Evolutionary conservation across 805 yeast genomes (phyloP).

Genomic region (Lipomyces kockii): DNA sequence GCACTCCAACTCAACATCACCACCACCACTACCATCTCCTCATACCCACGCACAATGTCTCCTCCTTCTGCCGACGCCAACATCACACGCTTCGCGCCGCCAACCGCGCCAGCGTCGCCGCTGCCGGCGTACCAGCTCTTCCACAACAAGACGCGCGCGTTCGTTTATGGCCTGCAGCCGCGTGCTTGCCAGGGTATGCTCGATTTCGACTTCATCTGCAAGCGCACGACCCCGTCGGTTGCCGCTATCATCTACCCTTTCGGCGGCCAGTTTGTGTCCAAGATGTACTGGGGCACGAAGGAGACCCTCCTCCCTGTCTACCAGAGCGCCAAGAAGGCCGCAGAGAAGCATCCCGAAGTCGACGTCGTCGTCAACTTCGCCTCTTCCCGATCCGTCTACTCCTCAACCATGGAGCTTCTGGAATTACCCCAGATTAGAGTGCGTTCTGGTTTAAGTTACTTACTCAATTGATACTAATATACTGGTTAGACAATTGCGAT

Average conservation of each 20-base stretch:
- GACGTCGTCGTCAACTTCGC: slow-evolving; percentile 56
- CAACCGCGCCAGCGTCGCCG: slow-evolving; percentile 42
- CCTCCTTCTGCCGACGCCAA: slow-evolving; percentile 34
- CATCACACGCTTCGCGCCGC: slow-evolving; percentile 43
- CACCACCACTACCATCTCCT: background rate
- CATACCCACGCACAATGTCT: background rate
- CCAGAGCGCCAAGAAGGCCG: slow-evolving; percentile 51
- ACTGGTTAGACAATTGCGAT: slow-evolving; percentile 50
- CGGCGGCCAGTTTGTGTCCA: slow-evolving; percentile 53
- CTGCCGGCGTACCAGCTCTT: slow-evolving; percentile 48
- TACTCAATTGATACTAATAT: slow-evolving; percentile 3
- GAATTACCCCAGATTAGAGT: slow-evolving; percentile 51
- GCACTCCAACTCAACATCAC: slow-evolving; percentile 4
- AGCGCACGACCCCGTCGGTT: slow-evolving; percentile 52
- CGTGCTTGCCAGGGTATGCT: slow-evolving; percentile 57
- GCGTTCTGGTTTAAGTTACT: slow-evolving; percentile 1
- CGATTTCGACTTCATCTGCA: slow-evolving; percentile 54
- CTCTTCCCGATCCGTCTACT: slow-evolving; percentile 53
- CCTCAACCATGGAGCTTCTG: slow-evolving; percentile 54
- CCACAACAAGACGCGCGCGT: slow-evolving; percentile 52
- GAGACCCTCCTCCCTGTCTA: slow-evolving; percentile 53
- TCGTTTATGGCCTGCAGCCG: slow-evolving; percentile 54
- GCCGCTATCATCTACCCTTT: slow-evolving; percentile 55
- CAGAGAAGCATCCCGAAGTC: slow-evolving; percentile 53
- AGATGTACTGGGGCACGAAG: slow-evolving; percentile 57